Conservation (phyloP, 192 early-diverging fungal species). For the Gryganskiella cystojenkinii region DNA sequence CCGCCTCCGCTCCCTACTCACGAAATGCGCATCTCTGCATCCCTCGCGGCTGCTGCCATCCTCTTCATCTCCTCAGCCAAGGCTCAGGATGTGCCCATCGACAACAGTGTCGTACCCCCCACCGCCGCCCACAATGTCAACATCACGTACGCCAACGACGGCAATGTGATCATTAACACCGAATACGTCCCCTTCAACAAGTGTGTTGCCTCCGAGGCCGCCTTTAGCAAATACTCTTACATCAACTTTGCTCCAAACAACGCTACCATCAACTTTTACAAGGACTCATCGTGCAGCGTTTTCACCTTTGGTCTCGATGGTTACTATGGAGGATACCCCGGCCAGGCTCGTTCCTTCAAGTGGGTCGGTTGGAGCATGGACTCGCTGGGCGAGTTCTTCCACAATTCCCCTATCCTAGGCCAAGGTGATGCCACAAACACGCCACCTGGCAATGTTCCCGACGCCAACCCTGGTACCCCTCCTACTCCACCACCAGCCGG, state of each 20-base stretch:
- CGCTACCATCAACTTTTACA: slow-evolving; percentile 50
- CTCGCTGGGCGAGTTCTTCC: slow-evolving; percentile 31
- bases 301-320: slow-evolving; percentile 46
- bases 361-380: slow-evolving; percentile 42
- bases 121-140: slow-evolving; percentile 10
- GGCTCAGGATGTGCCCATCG: slow-evolving; percentile 12
- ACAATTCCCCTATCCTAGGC: slow-evolving; percentile 32
- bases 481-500: slow-evolving; percentile 1
- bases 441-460: not conserved
- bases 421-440: slow-evolving; percentile 28
- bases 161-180: slow-evolving; percentile 24
- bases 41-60: slow-evolving; percentile 22
- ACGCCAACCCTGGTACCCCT: not conserved
- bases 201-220: slow-evolving; percentile 30
- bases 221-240: slow-evolving; percentile 32
- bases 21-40: slow-evolving; percentile 31
- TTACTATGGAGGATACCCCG: slow-evolving; percentile 47
- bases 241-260: slow-evolving; percentile 39
- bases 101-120: not conserved
- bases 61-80: slow-evolving; percentile 14
- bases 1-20: not conserved
- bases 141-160: slow-evolving; percentile 27
- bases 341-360: slow-evolving; percentile 31
- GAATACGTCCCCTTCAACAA: slow-evolving; percentile 31
- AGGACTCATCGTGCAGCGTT: slow-evolving; percentile 28